A percentile compares a stretch with the other conserved stretches of the same genome.
Conservation (phyloP, 805 yeast genomes). For the Allodekkera sacchari region DNA sequence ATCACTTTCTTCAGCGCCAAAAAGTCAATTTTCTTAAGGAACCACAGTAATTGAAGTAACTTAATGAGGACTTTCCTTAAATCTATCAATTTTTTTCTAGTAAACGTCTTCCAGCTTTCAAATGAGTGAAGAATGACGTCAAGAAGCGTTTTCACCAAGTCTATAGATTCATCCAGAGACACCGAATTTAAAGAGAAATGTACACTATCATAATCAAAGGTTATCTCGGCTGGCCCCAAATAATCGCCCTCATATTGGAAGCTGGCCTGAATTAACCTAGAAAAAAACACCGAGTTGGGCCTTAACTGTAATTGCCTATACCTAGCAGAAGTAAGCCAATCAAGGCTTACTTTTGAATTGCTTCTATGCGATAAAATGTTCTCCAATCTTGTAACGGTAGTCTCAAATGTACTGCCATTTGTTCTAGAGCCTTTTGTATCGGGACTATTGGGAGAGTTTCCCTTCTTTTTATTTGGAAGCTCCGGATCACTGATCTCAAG, state of each 20-base stretch:
- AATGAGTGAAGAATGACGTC: slow-evolving; percentile 6
- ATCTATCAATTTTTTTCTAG: slow-evolving; percentile 4
- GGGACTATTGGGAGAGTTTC: too few relatives aligned
- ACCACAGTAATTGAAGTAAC: slow-evolving; percentile 18
- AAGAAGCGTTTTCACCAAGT: slow-evolving; percentile 1
- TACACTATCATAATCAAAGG: slow-evolving; percentile 10
- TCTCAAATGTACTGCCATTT: too few relatives aligned
- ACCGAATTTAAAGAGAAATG: slow-evolving; percentile 6
- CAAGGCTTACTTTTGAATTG: too few relatives aligned
- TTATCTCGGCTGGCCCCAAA: slow-evolving; percentile 7
- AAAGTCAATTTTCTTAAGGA: slow-evolving; percentile 6
- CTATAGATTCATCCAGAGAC: slow-evolving; percentile 2
- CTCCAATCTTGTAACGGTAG: too few relatives aligned
- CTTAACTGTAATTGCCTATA: slow-evolving; percentile 5
- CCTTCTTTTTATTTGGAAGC: too few relatives aligned
- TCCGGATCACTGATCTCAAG: slow-evolving; percentile 18
- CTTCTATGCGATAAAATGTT: too few relatives aligned
- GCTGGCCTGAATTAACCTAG: slow-evolving; percentile 11
- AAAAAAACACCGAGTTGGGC: slow-evolving; percentile 10
- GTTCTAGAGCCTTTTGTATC: too few relatives aligned
- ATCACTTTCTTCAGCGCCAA: slow-evolving; percentile 11
- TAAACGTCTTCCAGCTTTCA: slow-evolving; percentile 1
- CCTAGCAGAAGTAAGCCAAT: slow-evolving; percentile 6
- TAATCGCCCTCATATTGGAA: slow-evolving; percentile 13
- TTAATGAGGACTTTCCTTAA: slow-evolving; percentile 19